A percentile compares a stretch with the other conserved stretches of the same genome.
Evolutionary conservation across 352 stramenopile species (phyloP).

Genomic region (Phytophthora pseudosyringae): DNA sequence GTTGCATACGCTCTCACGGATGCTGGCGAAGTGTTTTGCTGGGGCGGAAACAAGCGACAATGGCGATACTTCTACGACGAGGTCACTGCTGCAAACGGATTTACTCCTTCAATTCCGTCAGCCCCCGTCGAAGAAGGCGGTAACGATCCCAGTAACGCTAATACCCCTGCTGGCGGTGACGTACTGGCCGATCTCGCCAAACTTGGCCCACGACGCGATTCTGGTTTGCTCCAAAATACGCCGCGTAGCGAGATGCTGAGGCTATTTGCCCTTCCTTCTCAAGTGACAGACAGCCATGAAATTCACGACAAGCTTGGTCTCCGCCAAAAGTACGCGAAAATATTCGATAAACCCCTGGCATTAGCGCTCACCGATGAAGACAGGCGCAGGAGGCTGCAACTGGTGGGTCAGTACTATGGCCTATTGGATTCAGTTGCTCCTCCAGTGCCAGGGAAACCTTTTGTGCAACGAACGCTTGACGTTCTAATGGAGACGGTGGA

Average conservation of each 20-base stretch:
- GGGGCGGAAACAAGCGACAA: constrained; percentile 70
- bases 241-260: constrained; percentile 72
- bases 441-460: constrained; percentile 9
- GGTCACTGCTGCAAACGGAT: constrained; percentile 16
- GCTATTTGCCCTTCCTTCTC: constrained; percentile 50
- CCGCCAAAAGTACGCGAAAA: constrained; percentile 54
- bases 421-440: constrained; percentile 33
- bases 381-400: constrained; percentile 43
- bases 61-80: constrained; percentile 83
- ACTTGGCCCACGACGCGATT: constrained; percentile 4
- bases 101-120: neutral
- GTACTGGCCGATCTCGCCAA: neutral
- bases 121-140: neutral
- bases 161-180: neutral
- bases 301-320: constrained; percentile 44
- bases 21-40: constrained; percentile 75
- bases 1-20: constrained; percentile 76
- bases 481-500: constrained; percentile 67
- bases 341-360: constrained; percentile 53
- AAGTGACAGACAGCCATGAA: constrained; percentile 43
- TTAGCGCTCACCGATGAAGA: constrained; percentile 51
- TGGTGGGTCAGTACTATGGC: constrained; percentile 69
- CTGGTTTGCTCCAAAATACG: constrained; percentile 15
- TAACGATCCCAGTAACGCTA: constrained; percentile 1
- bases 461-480: constrained; percentile 30